Base-by-base conservation (phyloP, 2,329 filamentous ascomycete species). In the Neofusicoccum ribis region DNA sequence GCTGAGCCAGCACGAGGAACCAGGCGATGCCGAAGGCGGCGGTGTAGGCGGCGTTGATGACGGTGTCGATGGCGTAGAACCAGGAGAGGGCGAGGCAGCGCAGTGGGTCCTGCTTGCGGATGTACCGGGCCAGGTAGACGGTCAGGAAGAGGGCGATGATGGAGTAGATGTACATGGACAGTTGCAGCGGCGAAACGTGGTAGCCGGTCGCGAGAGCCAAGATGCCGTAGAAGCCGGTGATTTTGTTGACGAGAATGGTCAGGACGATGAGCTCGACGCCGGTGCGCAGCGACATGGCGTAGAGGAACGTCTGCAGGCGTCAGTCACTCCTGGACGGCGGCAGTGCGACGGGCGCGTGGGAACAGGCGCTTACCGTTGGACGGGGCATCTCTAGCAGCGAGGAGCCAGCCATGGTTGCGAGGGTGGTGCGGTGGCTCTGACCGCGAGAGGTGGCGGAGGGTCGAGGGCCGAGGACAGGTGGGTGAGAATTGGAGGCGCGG, bases 81-180 rank as follows among this genome's bases (percentile, higher is more conserved):
- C 92, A 96, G 3, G 92, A 92, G 61, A 97, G 86, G 2, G 88
- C 86, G 31, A 97, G 84, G 71, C 88, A 91, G 73, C 96, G 89
- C 65, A 97, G 86, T 1, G 92, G 91, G 36, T 86, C 89, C 72
- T 92, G 90, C 71, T 87, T 85, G 69, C 91, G 89, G 75, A 97
- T 91, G 75, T 95, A 90, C 56, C 91, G 91, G 72, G 91, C 85
- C 54, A 96, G 88, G 72, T 88, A 85, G 60, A 86, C 83, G 70
- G 91, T 85, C 51, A 90, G 79, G 68, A 84, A 82, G 68, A 97
- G 87, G 34, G 91, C 85, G 68, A 86, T 71, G 67, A 95, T 84
- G 31, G 91, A 95, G 84, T 96, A 96, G 56, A 96, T 84, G 83
- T 97, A 97, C 84, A 96, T 95, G 65, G 90, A 91, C 65, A 97